Percentiles rank a stretch among this genome's conserved stretches.
Evolutionary conservation across 139 green algal species (phyloP).

Genomic region (Volvox africanus): DNA sequence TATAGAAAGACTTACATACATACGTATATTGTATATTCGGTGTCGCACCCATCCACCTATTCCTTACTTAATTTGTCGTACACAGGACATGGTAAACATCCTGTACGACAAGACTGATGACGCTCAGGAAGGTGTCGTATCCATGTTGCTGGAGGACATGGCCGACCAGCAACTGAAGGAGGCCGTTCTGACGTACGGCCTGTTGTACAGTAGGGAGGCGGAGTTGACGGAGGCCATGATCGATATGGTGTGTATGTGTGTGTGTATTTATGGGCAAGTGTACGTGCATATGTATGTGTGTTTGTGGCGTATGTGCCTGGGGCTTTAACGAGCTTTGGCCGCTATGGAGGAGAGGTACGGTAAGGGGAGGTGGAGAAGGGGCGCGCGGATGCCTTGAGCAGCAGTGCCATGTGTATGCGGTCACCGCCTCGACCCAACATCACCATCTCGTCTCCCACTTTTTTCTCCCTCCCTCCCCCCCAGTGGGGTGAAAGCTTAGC

Average conservation of each 20-base stretch:
- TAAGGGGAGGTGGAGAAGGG: too few relatives aligned
- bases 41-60: too few relatives aligned
- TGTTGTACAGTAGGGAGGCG: constrained; percentile 56
- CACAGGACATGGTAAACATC: constrained; percentile 62
- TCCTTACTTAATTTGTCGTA: not conserved
- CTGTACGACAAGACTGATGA: constrained; percentile 72
- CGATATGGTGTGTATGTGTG: constrained; percentile 56
- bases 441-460: not conserved
- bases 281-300: too few relatives aligned
- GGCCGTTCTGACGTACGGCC: constrained; percentile 68
- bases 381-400: too few relatives aligned
- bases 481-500: too few relatives aligned
- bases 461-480: not conserved
- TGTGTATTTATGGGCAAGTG: too few relatives aligned
- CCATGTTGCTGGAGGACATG: constrained; percentile 75
- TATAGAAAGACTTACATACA: too few relatives aligned
- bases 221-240: constrained; percentile 50
- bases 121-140: constrained; percentile 68
- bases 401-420: too few relatives aligned
- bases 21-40: too few relatives aligned
- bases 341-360: not conserved
- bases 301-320: too few relatives aligned
- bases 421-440: too few relatives aligned
- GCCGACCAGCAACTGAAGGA: constrained; percentile 76
- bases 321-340: too few relatives aligned